A percentile compares a stretch with the other conserved stretches of the same genome.
Conservation (phyloP, 768 basidiomycete species). For the Galerina marginata region DNA sequence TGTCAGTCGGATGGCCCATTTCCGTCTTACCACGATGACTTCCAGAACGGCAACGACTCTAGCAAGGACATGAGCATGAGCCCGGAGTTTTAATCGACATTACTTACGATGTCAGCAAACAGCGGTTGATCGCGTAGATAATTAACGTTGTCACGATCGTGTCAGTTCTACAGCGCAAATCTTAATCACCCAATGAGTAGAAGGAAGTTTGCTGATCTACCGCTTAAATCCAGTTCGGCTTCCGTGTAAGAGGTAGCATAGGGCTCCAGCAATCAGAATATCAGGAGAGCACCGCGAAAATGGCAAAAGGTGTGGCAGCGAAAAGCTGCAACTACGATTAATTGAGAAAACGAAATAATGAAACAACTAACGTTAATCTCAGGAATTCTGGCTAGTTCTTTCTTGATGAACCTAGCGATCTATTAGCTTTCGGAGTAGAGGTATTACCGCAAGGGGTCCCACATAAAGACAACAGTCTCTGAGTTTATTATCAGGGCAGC, state of each 20-base stretch:
- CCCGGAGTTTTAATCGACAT: neutral
- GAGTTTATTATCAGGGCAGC: neutral
- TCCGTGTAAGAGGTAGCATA: conserved; percentile 47
- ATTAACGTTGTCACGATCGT: conserved; percentile 47
- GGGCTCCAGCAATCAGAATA: conserved; percentile 43
- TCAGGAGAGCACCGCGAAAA: conserved; percentile 54
- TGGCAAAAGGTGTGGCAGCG: conserved; percentile 49
- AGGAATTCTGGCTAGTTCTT: conserved; percentile 34
- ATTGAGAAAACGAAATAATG: neutral
- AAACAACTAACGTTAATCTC: conserved; percentile 39
- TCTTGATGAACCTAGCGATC: conserved; percentile 39
- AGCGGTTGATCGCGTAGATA: conserved; percentile 56
- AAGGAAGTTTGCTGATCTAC: conserved; percentile 24
- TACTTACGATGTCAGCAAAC: conserved; percentile 51
- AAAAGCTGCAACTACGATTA: conserved; percentile 30
- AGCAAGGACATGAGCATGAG: neutral
- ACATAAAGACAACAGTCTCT: conserved; percentile 43
- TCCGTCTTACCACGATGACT: conserved; percentile 39
- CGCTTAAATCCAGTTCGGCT: conserved; percentile 41
- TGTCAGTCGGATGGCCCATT: neutral
- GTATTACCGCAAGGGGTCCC: neutral
- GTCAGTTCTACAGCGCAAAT: conserved; percentile 39
- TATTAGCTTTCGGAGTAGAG: neutral
- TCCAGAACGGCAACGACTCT: conserved; percentile 43
- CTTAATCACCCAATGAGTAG: neutral